Evolutionary conservation across 2,329 filamentous ascomycete species (phyloP).

Genomic region (Cordyceps fumosorosea): DNA sequence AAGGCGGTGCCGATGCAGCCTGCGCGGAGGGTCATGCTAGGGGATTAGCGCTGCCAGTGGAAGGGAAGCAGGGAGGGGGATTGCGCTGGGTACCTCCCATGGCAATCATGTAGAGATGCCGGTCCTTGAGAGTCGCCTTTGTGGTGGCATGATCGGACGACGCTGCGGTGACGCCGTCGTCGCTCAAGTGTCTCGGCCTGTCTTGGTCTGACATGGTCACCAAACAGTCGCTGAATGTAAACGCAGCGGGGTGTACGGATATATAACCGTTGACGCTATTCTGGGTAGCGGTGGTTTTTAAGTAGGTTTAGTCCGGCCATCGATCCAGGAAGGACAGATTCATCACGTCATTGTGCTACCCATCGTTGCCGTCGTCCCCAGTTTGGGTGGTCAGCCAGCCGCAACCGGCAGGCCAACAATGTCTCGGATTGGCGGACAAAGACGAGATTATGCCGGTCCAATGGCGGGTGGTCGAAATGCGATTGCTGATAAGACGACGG

Average conservation of each 20-base stretch:
- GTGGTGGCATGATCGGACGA: background rate
- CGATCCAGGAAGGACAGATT: too few species aligned
- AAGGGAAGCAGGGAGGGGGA: background rate
- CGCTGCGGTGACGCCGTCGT: background rate
- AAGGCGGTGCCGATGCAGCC: constrained; percentile 6
- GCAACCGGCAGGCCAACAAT: too few species aligned
- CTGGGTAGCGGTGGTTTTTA: background rate
- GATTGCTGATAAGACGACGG: too few species aligned
- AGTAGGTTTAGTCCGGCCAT: too few species aligned
- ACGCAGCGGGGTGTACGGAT: too few species aligned
- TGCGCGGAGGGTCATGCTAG: background rate
- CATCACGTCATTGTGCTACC: too few species aligned
- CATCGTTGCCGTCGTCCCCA: too few species aligned
- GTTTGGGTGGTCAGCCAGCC: too few species aligned
- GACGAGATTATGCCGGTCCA: too few species aligned
- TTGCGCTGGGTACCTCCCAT: constrained; percentile 6
- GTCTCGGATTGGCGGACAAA: too few species aligned
- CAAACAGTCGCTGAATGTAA: background rate
- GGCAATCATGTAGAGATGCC: constrained; percentile 11
- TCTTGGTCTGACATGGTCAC: background rate
- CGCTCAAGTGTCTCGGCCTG: background rate
- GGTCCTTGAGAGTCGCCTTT: background rate
- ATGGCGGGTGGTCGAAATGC: too few species aligned
- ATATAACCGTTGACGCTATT: background rate
- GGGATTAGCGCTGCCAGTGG: background rate